These are phyloP conservation scores for Alopecurus myosuroides DNA, from an alignment of 176 grass and related monocot species.

Conservation along the genomic window DNA sequence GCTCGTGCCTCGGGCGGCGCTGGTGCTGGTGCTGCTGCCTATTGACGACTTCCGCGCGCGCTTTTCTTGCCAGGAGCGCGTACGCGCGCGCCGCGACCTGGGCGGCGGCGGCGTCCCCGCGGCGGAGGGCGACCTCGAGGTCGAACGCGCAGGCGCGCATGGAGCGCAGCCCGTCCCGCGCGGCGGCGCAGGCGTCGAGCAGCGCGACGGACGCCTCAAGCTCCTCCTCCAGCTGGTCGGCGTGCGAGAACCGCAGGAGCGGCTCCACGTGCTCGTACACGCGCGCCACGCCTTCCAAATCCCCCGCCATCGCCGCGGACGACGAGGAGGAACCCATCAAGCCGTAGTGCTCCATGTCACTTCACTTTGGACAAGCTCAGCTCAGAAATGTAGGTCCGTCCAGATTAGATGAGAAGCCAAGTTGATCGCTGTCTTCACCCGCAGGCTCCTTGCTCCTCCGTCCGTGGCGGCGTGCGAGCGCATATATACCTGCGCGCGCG, in stretches of 20 bases:
- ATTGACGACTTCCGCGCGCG: slow-evolving; percentile 20
- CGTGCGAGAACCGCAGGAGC: not conserved
- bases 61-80: slow-evolving; percentile 10
- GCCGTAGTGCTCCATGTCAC: slow-evolving; percentile 19
- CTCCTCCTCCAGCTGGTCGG: slow-evolving; percentile 33
- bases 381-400: too few relatives aligned
- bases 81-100: not conserved
- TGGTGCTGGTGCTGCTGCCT: slow-evolving; percentile 5
- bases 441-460: not conserved
- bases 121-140: slow-evolving; percentile 27
- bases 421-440: not conserved
- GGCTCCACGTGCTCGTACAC: slow-evolving; percentile 30
- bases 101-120: slow-evolving; percentile 6
- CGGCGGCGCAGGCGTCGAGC: slow-evolving; percentile 39
- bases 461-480: not conserved
- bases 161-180: slow-evolving; percentile 16
- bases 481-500: slow-evolving; percentile 26
- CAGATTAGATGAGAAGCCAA: not conserved
- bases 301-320: not conserved
- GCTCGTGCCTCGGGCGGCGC: not conserved
- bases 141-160: slow-evolving; percentile 31
- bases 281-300: slow-evolving; percentile 17
- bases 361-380: not conserved
- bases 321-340: not conserved
- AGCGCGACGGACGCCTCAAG: slow-evolving; percentile 33